phyloP scores from a whole-genome alignment of 2,329 filamentous ascomycete genomes.

The Alternaria sp. region DNA sequence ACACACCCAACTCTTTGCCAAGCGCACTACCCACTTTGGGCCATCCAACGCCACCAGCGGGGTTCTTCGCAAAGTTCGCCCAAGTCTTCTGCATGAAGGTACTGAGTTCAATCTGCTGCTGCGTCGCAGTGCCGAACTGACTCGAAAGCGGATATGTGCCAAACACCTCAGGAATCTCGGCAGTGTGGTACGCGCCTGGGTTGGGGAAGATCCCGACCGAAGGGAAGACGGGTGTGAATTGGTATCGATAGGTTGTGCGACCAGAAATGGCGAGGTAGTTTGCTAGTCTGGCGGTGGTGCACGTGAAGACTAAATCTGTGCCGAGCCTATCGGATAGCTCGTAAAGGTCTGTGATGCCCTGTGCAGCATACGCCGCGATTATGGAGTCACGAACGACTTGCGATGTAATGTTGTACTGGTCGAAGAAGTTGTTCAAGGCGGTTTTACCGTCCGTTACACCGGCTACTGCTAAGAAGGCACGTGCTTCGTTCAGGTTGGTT shows the following conservation, averaged over 20 bases:
- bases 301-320: constrained; percentile 16
- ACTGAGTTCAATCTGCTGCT: constrained; percentile 24
- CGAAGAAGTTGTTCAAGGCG: constrained; percentile 3
- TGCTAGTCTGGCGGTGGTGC: constrained; percentile 6
- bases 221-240: constrained; percentile 20
- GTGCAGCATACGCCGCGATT: constrained; percentile 1
- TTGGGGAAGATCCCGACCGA: constrained; percentile 13
- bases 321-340: constrained; percentile 10
- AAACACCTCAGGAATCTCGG: constrained; percentile 31
- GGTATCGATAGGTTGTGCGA: constrained; percentile 27
- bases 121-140: constrained; percentile 15
- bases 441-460: constrained; percentile 11
- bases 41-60: constrained; percentile 17
- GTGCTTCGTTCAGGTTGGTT: constrained; percentile 14
- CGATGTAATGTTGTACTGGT: constrained; percentile 9
- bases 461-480: constrained; percentile 9
- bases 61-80: constrained; percentile 31
- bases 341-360: neutral
- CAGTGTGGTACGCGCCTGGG: constrained; percentile 24
- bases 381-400: neutral
- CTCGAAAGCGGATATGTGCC: constrained; percentile 24
- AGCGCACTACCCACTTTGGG: constrained; percentile 5
- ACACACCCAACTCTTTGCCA: constrained; percentile 13
- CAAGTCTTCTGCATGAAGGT: constrained; percentile 29
- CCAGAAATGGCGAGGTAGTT: constrained; percentile 11